Percentiles rank a stretch among this genome's conserved stretches.
Evolutionary conservation across 768 basidiomycete species (phyloP).

Genomic region (Tephrocybe sp.): DNA sequence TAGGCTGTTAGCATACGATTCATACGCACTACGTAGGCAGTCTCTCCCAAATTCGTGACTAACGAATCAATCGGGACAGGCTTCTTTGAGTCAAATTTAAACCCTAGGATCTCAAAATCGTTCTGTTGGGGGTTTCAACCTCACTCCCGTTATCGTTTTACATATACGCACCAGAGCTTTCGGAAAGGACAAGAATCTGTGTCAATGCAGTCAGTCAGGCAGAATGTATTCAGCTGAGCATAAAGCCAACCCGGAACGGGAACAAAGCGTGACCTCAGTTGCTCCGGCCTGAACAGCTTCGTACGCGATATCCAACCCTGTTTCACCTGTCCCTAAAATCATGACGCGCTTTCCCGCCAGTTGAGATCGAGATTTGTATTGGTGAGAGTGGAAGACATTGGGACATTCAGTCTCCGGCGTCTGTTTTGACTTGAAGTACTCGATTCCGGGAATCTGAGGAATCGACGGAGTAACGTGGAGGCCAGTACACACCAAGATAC

Average conservation of each 20-base stretch:
- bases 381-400: conserved; percentile 43
- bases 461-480: conserved; percentile 53
- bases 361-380: conserved; percentile 48
- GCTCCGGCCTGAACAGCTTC: conserved; percentile 49
- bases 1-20: no score
- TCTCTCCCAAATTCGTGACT: conserved; percentile 60
- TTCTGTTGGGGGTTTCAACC: no score
- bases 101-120: conserved; percentile 54
- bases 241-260: conserved; percentile 41
- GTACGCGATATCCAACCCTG: conserved; percentile 58
- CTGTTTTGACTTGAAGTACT: conserved; percentile 30
- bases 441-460: conserved; percentile 48
- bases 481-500: conserved; percentile 52
- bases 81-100: conserved; percentile 37
- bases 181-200: conserved; percentile 55
- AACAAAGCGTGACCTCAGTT: conserved; percentile 50
- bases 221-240: background rate
- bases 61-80: conserved; percentile 44
- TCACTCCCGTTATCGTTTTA: background rate
- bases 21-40: conserved; percentile 46
- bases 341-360: conserved; percentile 45
- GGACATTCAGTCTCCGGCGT: conserved; percentile 23
- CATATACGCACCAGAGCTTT: conserved; percentile 42
- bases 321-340: conserved; percentile 61
- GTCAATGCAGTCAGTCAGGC: background rate